These are phyloP conservation scores for Chaetomiaceae sp. DNA, from an alignment of 2,329 filamentous ascomycete genomes.

Conservation along the genomic window DNA sequence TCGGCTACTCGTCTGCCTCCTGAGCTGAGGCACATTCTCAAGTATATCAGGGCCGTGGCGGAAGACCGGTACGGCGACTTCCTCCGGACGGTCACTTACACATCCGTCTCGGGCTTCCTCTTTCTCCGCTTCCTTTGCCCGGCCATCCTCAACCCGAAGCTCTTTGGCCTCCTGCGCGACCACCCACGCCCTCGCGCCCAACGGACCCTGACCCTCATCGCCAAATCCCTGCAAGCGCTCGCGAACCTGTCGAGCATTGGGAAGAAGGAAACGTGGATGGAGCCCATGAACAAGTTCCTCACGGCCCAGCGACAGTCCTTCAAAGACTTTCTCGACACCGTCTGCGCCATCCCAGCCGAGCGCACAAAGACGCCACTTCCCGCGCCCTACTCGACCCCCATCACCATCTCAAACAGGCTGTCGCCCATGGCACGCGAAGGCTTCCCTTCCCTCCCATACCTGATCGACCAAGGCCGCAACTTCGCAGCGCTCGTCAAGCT, in stretches of 20 bases:
- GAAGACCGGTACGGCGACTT: conserved; percentile 95
- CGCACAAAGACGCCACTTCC: conserved; percentile 61
- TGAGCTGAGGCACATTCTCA: conserved; percentile 79
- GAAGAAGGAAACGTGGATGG: conserved; percentile 97
- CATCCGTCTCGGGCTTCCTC: conserved; percentile 89
- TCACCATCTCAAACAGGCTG: conserved; percentile 80
- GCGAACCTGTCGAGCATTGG: conserved; percentile 90
- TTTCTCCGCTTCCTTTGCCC: conserved; percentile 95
- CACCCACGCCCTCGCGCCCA: conserved; percentile 79
- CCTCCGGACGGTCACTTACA: conserved; percentile 82
- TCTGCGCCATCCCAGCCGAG: conserved; percentile 78
- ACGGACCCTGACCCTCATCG: conserved; percentile 84
- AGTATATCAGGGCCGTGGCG: conserved; percentile 86
- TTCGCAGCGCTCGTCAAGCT: conserved; percentile 79
- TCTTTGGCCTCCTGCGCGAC: conserved; percentile 80
- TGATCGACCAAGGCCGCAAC: conserved; percentile 83
- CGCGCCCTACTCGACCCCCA: conserved; percentile 85
- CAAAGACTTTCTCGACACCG: conserved; percentile 79
- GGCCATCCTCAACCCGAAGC: conserved; percentile 90
- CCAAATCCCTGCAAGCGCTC: conserved; percentile 85
- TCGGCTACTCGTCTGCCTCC: conserved; percentile 73
- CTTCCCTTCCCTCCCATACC: conserved; percentile 86
- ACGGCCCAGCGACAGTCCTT: conserved; percentile 70
- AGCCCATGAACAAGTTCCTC: conserved; percentile 92
- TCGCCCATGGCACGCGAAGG: conserved; percentile 80